These are phyloP conservation scores for Diutina neorugosa DNA, from an alignment of 1,139 yeast genomes.

Conservation along the genomic window DNA sequence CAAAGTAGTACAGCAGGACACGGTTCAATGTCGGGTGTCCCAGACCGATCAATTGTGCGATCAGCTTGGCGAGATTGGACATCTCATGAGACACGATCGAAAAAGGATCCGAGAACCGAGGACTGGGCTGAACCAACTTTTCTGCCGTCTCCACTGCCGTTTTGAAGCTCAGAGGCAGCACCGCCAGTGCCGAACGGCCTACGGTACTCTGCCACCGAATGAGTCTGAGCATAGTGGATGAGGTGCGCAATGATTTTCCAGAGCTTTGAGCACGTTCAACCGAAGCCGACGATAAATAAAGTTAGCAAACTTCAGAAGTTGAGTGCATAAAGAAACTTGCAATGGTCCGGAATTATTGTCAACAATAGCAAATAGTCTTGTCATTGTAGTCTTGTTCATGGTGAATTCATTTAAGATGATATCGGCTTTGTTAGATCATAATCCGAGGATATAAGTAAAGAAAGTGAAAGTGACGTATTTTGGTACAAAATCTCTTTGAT, in stretches of 20 bases:
- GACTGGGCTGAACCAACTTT: slow-evolving; percentile 62
- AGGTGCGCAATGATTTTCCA: background rate
- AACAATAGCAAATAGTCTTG: too few relatives aligned
- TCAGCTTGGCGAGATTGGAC: slow-evolving; percentile 80
- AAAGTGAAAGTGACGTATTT: too few relatives aligned
- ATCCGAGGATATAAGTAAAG: too few relatives aligned
- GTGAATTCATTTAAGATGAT: too few relatives aligned
- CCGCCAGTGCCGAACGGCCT: background rate
- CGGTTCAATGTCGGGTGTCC: slow-evolving; percentile 89
- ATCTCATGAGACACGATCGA: slow-evolving; percentile 90
- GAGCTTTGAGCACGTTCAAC: background rate
- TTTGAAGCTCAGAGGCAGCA: slow-evolving; percentile 11
- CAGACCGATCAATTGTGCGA: slow-evolving; percentile 76
- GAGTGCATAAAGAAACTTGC: too few relatives aligned
- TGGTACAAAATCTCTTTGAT: too few relatives aligned
- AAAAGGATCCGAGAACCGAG: slow-evolving; percentile 61
- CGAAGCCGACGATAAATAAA: background rate
- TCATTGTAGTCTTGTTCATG: too few relatives aligned
- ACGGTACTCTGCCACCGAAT: background rate
- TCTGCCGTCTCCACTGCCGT: slow-evolving; percentile 73
- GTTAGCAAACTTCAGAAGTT: background rate
- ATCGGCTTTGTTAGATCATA: too few relatives aligned
- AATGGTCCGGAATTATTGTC: too few relatives aligned
- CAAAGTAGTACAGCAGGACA: slow-evolving; percentile 87
- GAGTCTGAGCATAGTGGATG: background rate